Evolutionary conservation across 768 basidiomycete genomes (phyloP).

Genomic region (Gelatoporia subvermispora): DNA sequence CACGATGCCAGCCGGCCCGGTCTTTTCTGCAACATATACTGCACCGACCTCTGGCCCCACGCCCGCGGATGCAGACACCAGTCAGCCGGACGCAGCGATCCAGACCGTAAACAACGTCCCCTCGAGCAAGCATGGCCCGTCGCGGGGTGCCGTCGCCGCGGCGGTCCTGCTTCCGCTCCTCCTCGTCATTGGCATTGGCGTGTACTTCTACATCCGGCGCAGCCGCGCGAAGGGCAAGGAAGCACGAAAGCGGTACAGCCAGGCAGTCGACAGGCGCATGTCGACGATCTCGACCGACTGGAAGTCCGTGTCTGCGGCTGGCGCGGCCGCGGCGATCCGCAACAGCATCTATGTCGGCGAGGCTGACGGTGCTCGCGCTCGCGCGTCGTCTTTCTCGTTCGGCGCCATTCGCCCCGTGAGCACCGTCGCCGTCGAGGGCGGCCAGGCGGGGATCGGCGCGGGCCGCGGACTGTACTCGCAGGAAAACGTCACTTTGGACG

Average conservation of each 20-base stretch:
- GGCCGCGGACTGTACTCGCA: conserved; percentile 13
- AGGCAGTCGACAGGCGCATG: conserved; percentile 78
- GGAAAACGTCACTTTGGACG: conserved; percentile 1
- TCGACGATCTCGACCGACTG: conserved; percentile 74
- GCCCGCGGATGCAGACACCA: conserved; percentile 38
- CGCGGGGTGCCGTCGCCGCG: conserved; percentile 60
- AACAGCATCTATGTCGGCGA: conserved; percentile 49
- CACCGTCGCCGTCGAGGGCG: conserved; percentile 40
- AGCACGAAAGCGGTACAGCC: conserved; percentile 56
- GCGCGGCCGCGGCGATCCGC: conserved; percentile 71
- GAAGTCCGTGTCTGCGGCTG: conserved; percentile 66
- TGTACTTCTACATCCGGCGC: conserved; percentile 47
- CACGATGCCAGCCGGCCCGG: conserved; percentile 57
- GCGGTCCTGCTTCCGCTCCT: conserved; percentile 59
- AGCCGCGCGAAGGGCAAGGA: conserved; percentile 45
- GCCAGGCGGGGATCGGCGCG: conserved; percentile 38
- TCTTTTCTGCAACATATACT: conserved; percentile 62
- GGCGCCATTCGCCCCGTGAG: conserved; percentile 46
- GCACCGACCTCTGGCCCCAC: conserved; percentile 34
- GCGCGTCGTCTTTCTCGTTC: conserved; percentile 49
- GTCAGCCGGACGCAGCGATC: conserved; percentile 35
- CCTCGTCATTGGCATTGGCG: conserved; percentile 41
- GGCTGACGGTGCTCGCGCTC: conserved; percentile 28
- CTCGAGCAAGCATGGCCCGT: conserved; percentile 25
- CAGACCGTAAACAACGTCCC: conserved; percentile 32